Base-by-base conservation (phyloP, 495 filamentous ascomycete species). In the Daldinia vernicosa region DNA sequence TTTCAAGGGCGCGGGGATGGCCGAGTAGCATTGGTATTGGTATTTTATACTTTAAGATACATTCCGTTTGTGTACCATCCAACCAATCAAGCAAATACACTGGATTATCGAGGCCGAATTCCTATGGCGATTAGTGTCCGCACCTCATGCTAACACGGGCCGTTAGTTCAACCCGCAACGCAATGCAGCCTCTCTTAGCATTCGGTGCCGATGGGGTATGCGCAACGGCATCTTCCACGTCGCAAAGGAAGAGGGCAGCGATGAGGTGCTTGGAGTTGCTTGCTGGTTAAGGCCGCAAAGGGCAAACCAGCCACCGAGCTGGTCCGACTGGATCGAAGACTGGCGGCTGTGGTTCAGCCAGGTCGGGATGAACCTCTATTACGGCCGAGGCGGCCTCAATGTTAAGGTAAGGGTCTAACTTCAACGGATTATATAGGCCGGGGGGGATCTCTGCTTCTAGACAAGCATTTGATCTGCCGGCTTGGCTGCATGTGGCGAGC, bases 371-470 rank as follows among this genome's bases (percentile, higher is more conserved):
- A 92, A 91, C 70, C 77, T 89, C 40, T 82, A 79, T 61, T 88
- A 88, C 73, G 89, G 89, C 17, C 84, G 89, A 4, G 89, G 89
- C 22, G 89, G 89, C 0, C 78, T 92, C 28, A 88, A 88, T 70
- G 81, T 88, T 9, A 82, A 80, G 71, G 78, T 80, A 69, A 52
- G 76, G 24, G 6, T 24, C 19, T 77, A 7, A 17, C 2, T 74
- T 30, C 12, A 40, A 67, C 59, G 51, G 27, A 47, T 67, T 22
- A 24, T 22, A 24, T 28, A 15, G 35, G 66, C 26, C 17, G 58
- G 37, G 43, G 14, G 26, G 59, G 55, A n/a, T 69, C 51, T 62
- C 60, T 17, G 61, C 53, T 60, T 32, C 64, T 65, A 58, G 19
- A 64, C 56, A 68, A 60, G 66, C 63, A 30, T 67, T 64, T 67